Percentiles rank a stretch among this genome's conserved stretches.
These are phyloP conservation scores for Collybia sp. DNA, from an alignment of 768 basidiomycete genomes.

Conservation along the genomic window DNA sequence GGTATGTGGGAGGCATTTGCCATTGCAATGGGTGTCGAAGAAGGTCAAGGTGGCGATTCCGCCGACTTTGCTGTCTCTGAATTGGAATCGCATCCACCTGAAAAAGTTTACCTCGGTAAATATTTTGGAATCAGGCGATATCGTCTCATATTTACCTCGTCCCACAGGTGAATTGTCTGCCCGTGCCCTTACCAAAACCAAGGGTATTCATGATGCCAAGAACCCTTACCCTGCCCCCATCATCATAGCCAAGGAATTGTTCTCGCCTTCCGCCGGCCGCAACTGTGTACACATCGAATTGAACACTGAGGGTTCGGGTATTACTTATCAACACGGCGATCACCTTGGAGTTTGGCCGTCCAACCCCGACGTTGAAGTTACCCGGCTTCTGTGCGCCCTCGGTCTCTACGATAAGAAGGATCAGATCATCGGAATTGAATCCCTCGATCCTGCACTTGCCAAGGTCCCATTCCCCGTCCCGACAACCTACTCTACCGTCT, in stretches of 20 bases:
- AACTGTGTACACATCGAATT: conserved; percentile 96
- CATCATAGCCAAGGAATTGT: conserved; percentile 74
- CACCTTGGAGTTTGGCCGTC: conserved; percentile 97
- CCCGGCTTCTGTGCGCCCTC: conserved; percentile 80
- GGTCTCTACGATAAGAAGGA: conserved; percentile 81
- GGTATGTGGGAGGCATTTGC: conserved; percentile 93
- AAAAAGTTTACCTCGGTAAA: conserved; percentile 92
- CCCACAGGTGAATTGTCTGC: conserved; percentile 86
- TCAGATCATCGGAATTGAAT: conserved; percentile 85
- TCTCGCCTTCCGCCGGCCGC: conserved; percentile 64
- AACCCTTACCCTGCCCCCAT: conserved; percentile 94
- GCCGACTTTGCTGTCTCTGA: conserved; percentile 93
- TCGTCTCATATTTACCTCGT: background rate
- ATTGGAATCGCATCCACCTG: conserved; percentile 63
- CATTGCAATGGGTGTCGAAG: conserved; percentile 81
- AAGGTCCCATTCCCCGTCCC: conserved; percentile 99
- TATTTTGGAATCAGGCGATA: conserved; percentile 2
- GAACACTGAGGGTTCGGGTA: conserved; percentile 89
- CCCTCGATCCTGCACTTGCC: conserved; percentile 95
- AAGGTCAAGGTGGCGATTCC: conserved; percentile 92
- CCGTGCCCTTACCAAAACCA: conserved; percentile 87
- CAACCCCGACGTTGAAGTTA: conserved; percentile 90
- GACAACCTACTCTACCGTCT: conserved; percentile 88
- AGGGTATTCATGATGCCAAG: conserved; percentile 97
- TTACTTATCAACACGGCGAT: conserved; percentile 98